Percentiles rank a stretch among this genome's conserved stretches.
Conservation (phyloP, 495 filamentous ascomycete genomes). For the Xylaria intraflava region DNA sequence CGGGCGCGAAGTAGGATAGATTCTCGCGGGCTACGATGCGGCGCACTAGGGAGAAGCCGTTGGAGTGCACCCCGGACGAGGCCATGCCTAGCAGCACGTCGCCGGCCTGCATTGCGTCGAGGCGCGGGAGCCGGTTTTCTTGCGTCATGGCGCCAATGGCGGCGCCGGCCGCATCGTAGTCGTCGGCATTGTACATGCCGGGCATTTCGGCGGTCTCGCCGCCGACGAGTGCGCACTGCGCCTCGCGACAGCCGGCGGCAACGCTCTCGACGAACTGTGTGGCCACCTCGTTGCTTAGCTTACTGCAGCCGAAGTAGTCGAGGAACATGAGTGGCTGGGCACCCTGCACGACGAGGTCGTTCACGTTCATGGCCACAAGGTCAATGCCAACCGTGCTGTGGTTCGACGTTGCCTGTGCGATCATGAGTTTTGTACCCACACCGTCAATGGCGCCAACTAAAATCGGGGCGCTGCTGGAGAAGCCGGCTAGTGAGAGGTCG, state of each 20-base stretch:
- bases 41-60: constrained; percentile 90
- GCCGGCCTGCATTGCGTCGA: constrained; percentile 64
- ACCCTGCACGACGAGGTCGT: constrained; percentile 92
- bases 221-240: constrained; percentile 83
- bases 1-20: constrained; percentile 59
- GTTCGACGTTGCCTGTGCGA: constrained; percentile 80
- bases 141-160: constrained; percentile 74
- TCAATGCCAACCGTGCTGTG: constrained; percentile 93
- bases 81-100: constrained; percentile 79
- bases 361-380: constrained; percentile 97
- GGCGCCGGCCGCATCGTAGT: constrained; percentile 86
- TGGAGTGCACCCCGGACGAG: constrained; percentile 83
- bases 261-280: constrained; percentile 81
- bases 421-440: constrained; percentile 92
- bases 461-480: constrained; percentile 59
- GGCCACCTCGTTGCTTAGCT: constrained; percentile 69
- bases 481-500: constrained; percentile 71
- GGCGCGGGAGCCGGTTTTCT: constrained; percentile 67
- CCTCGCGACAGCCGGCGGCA: constrained; percentile 71
- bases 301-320: constrained; percentile 89
- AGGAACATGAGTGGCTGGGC: constrained; percentile 92
- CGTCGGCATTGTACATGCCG: constrained; percentile 72
- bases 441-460: constrained; percentile 90
- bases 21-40: constrained; percentile 69
- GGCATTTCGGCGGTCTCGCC: constrained; percentile 99